Base-by-base conservation (phyloP, 129 eudicot species). In the Escallonia herrerae region DNA sequence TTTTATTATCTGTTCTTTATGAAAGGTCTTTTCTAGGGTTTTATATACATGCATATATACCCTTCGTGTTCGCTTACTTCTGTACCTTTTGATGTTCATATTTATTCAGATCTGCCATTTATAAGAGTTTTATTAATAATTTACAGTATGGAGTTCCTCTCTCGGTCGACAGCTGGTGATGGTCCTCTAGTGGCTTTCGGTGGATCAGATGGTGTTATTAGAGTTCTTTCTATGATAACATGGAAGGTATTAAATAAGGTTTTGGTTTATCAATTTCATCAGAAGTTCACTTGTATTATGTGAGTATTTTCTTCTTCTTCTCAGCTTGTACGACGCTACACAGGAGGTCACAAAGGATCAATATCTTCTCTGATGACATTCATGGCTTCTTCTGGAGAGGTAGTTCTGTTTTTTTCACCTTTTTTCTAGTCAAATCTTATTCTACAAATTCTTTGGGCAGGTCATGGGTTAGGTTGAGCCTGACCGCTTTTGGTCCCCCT, bases 151-250 rank as follows among this genome's bases (percentile, higher is more conserved):
- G 98, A 88, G 77, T 93, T 93, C 74, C 96, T 91, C 15, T 76
- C 90, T 37, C 75, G 78, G 63, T 88, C 98, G 10, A 22, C 82
- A 64, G 85, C 78, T 72, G 83, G 79, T 53, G 98, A 93, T 77
- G 96, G 95, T 47, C 98, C 98, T 40, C 84, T 85, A 3, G 98
- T 93, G 57, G 98, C 98, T 67, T 93, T 93, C 81, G 98, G 98
- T 63, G 86, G 95, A 62, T 88, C 96, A 64, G 98, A 93, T 77
- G 97, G 97, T 70, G 96, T 85, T 65, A 93, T 93, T 73, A 83
- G 96, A 80, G 90, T 93, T 72, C 91, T 93, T 73, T 93, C 98
- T 63, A 88, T 93, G 98, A 81, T 93, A 75, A 88, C 96, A 12
- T 93, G 98, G 95, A 91, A 87, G 97, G 97, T 90, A 52, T 74